phyloP scores from a whole-genome alignment of 305 asterid species.

The Fraxinus paxiana region DNA sequence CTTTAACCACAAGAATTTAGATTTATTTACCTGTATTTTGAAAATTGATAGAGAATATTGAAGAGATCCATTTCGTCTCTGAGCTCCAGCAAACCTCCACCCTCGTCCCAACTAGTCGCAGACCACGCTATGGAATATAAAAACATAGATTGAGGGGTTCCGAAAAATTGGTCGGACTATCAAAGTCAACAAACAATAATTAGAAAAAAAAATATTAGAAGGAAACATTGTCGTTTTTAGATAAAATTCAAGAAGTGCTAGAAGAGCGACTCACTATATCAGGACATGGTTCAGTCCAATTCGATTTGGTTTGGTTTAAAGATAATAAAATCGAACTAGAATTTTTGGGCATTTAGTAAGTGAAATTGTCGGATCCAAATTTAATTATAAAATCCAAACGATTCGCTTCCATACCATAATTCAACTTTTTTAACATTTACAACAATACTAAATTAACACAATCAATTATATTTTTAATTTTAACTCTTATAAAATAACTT shows the following conservation, averaged over 20 bases:
- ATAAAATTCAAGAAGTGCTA: not conserved
- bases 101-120: not conserved
- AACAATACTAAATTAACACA: too few species aligned
- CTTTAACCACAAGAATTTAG: too few species aligned
- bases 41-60: not conserved
- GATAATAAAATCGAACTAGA: too few species aligned
- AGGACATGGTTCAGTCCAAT: too few species aligned
- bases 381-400: not conserved
- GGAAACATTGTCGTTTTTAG: not conserved
- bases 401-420: not conserved
- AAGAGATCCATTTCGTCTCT: not conserved
- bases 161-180: not conserved
- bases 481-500: not conserved
- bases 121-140: not conserved
- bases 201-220: not conserved
- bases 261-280: not conserved
- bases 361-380: too few species aligned
- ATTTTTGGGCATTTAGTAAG: too few species aligned
- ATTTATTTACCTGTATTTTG: not conserved
- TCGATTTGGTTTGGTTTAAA: too few species aligned
- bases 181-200: not conserved
- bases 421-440: too few species aligned
- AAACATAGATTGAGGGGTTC: not conserved
- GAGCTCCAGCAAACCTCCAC: not conserved
- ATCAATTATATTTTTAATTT: too few species aligned